A percentile compares a stretch with the other conserved stretches of the same genome.
Evolutionary conservation across 176 grass and related monocot genomes (phyloP).

Genomic region (Carex parvula): DNA sequence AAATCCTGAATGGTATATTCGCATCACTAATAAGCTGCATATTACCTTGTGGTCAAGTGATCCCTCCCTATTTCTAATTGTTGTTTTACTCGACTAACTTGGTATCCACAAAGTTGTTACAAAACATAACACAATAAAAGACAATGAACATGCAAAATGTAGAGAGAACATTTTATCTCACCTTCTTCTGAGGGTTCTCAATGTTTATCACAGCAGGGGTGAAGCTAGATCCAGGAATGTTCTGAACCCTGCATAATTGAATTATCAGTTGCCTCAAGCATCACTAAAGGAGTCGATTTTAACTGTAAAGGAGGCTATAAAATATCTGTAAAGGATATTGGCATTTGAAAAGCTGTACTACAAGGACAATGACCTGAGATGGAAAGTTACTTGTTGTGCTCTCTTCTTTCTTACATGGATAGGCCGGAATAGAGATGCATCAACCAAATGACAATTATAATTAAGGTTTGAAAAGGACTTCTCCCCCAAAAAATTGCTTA

Average conservation of each 20-base stretch:
- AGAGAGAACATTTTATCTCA: not conserved
- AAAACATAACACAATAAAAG: not conserved
- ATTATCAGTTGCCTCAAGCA: not conserved
- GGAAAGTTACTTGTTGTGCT: not conserved
- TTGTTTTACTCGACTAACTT: not conserved
- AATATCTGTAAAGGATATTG: not conserved
- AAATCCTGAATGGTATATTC: not conserved
- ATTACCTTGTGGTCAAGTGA: too few species aligned
- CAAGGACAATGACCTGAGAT: not conserved
- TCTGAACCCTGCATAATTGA: not conserved
- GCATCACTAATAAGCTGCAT: not conserved
- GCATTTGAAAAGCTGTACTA: not conserved
- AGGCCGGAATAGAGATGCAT: not conserved
- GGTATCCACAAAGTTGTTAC: not conserved
- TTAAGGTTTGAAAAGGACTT: not conserved
- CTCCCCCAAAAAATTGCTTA: not conserved
- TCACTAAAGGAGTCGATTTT: not conserved
- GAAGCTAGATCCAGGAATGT: slow-evolving; percentile 3
- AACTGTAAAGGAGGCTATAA: not conserved
- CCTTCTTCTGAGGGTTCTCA: not conserved
- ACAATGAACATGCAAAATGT: not conserved
- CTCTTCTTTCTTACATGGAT: not conserved
- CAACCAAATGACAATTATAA: not conserved
- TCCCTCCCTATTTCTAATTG: not conserved
- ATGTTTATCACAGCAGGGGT: not conserved